Evolutionary conservation across 2,329 filamentous ascomycete genomes (phyloP), one percentile per base, ranked within the genome.

Genomic region (Monosporascus sp.): DNA sequence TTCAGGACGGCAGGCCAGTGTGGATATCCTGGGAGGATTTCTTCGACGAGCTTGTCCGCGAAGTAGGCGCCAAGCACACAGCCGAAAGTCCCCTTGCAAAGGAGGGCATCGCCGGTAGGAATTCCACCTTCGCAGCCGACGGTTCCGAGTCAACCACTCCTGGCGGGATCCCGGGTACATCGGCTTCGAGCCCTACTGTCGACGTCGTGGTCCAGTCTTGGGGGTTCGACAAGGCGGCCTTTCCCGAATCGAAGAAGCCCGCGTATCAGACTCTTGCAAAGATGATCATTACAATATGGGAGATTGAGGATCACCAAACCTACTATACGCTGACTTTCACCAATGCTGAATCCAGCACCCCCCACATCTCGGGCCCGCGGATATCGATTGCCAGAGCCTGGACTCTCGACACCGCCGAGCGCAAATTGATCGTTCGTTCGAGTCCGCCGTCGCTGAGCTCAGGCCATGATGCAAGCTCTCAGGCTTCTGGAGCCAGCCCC

Each of bases 321-420:
- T 91, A 86, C 68, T 91, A 85, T 64, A 91, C 86, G 2, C 72
- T 91, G 54, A 89, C 87, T 0, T 91, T 92, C 56, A 91, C 87
- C 11, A 84, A 78, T 56, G 78, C 81, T 14, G 73, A 78, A 19
- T 74, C 74, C 1, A 65, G 68, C 0, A 52, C 68, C 2, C 63
- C 72, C 0, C 63, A 67, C 0, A 59, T 72, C 5, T 49, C 67
- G 1, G 65, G 61, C 9, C 63, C 61, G 17, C 73, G 67, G 48
- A 77, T 73, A 52, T 64, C 71, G 1, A 60, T 75, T 16, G 72
- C 71, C 19, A 72, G 67, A 40, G 65, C 70, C 2, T 72, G 67
- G 37, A 65, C 72, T 17, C 64, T 78, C 35, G 75, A 80, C 43
- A 74, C 74, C 44, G 75, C 73, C 17, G 77, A 80, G 22, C 72